Base-by-base conservation (phyloP, 257 asterid species). In the Forsythia viridissima region DNA sequence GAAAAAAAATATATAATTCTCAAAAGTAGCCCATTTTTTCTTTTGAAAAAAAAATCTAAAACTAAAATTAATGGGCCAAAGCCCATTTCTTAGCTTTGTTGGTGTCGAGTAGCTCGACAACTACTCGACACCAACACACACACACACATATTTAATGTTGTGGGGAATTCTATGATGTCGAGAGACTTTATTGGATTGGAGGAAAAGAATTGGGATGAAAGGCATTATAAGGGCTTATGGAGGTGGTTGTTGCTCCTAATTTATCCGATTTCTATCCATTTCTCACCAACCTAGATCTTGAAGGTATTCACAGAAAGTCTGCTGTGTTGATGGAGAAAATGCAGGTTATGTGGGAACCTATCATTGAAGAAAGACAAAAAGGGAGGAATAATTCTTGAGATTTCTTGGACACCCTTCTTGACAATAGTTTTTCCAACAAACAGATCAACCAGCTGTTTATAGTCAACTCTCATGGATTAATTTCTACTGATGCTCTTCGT, bases 351-450 rank as follows among this genome's bases (percentile, higher is more conserved):
- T 71, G 70, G 42, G 77, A 78, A 59, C 77, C 77, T 8, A 71
- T 78, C 51, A 67, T 78, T 40, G 77, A 71, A 52, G 77, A 78
- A 30, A 71, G 72, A 48, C 36, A 74, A 76, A 46, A 46, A 46
- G 18, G 12, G 4, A 46, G 52, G 52, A 41, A 24, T 20, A 36
- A 9, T 15, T 59, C 61, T 61, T 76, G 11, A 4, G 81, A 78
- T 71, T 78, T 78, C 59, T 72, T 78, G 63, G 81, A 78, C 44
- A 39, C 30, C 65, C 76, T 78, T 21, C 57, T 78, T 13, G 44
- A n/a, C 30, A 30, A 51, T 39, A 61, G 8, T 13, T 78, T 78
- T 40, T 51, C 41, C 15, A 63, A 78, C 36, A 21, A 76, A 24
- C 43, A 13, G 61, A 48, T 76, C 34, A 51, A 41, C n/a, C 65